Evolutionary conservation across 2,329 filamentous ascomycete species (phyloP).

Genomic region (Monosporascus sp.): DNA sequence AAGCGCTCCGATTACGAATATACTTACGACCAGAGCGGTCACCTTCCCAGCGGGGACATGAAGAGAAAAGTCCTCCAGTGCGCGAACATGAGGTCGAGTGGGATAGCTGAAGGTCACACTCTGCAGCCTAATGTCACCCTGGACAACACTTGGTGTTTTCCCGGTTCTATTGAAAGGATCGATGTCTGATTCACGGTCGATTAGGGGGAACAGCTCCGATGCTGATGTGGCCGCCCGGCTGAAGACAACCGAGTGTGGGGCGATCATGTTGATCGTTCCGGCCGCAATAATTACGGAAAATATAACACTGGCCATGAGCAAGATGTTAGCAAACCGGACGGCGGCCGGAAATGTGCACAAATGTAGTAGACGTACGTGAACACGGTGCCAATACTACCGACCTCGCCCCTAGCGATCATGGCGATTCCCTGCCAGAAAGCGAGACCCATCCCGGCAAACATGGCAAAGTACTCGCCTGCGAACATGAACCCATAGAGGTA

Average conservation of each 20-base stretch:
- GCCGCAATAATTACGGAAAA: conserved; percentile 34
- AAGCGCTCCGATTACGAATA: too few species aligned
- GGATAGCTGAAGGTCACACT: conserved; percentile 41
- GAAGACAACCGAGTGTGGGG: conserved; percentile 33
- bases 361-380: conserved; percentile 28
- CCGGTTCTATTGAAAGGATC: conserved; percentile 29
- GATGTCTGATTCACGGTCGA: conserved; percentile 31
- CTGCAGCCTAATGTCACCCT: conserved; percentile 32
- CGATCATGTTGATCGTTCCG: conserved; percentile 30
- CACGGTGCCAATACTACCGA: conserved; percentile 32
- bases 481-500: conserved; percentile 34
- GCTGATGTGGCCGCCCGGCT: conserved; percentile 32
- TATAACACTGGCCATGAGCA: conserved; percentile 23
- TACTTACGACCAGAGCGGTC: conserved; percentile 33
- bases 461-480: conserved; percentile 33
- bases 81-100: conserved; percentile 34
- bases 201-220: conserved; percentile 31
- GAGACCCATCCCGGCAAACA: conserved; percentile 37
- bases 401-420: conserved; percentile 32
- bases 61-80: conserved; percentile 37
- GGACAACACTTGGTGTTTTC: conserved; percentile 21
- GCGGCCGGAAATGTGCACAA: not conserved
- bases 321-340: conserved; percentile 11
- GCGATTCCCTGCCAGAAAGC: conserved; percentile 41
- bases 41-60: conserved; percentile 40